Evolutionary conservation across 306 rosid genomes (phyloP).

Genomic region (Lupinus albus): DNA sequence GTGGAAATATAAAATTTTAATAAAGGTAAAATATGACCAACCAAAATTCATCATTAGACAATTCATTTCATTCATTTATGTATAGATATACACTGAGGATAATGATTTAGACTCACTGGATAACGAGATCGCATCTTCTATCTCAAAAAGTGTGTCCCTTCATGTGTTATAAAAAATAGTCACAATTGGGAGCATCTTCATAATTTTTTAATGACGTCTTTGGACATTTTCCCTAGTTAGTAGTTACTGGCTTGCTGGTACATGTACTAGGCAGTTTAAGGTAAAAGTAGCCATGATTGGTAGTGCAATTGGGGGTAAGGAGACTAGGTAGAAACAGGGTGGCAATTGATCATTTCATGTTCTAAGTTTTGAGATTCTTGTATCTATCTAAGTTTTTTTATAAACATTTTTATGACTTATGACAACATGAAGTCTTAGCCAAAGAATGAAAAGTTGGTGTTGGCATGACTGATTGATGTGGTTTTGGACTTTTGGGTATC

Average conservation of each 20-base stretch:
- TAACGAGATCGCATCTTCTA: too few relatives aligned
- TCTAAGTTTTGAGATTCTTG: conserved; percentile 20
- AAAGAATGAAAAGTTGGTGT: conserved; percentile 18
- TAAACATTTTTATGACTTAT: background rate
- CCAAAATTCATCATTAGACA: too few relatives aligned
- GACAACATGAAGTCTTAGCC: conserved; percentile 8
- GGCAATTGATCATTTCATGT: conserved; percentile 16
- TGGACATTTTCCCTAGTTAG: background rate
- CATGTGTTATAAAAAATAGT: too few relatives aligned
- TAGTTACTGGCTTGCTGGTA: background rate
- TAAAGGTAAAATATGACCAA: too few relatives aligned
- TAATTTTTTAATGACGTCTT: too few relatives aligned
- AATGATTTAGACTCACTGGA: too few relatives aligned
- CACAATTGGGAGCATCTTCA: too few relatives aligned
- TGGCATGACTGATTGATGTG: conserved; percentile 46
- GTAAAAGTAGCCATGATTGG: conserved; percentile 42
- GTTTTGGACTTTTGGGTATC: conserved; percentile 29
- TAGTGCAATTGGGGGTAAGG: conserved; percentile 20
- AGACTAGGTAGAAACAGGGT: conserved; percentile 11
- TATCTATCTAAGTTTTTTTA: background rate
- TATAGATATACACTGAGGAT: too few relatives aligned
- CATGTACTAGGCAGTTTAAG: conserved; percentile 29
- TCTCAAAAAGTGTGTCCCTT: too few relatives aligned
- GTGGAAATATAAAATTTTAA: too few relatives aligned
- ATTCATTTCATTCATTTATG: too few relatives aligned